Conservation (phyloP, 768 basidiomycete genomes). For the Mycena capillaripes region DNA sequence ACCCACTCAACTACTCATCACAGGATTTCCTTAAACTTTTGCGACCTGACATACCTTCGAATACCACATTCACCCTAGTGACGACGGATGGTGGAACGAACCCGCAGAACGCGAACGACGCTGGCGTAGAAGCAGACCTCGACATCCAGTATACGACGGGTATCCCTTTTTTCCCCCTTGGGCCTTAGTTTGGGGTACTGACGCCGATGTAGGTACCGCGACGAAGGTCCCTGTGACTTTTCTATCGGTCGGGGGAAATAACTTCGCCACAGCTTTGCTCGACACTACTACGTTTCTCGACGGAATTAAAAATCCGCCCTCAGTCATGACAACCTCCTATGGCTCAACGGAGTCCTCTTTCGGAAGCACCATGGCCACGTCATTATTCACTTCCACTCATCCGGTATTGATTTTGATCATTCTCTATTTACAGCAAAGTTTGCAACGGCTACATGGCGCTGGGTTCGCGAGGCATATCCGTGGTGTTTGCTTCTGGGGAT, state of each 20-base stretch:
- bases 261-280: background rate
- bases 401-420: background rate
- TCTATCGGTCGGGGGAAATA: background rate
- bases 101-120: background rate
- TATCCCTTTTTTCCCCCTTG: background rate
- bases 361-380: slow-evolving; percentile 9
- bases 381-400: background rate
- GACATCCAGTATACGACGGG: slow-evolving; percentile 2
- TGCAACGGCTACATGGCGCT: slow-evolving; percentile 9
- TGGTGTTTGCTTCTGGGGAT: background rate
- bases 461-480: background rate
- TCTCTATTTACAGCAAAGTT: background rate
- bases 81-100: background rate
- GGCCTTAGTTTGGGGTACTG: background rate
- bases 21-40: background rate
- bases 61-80: background rate
- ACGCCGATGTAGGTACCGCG: background rate
- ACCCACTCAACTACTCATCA: no score
- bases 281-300: slow-evolving; percentile 6
- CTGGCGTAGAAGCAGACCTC: background rate
- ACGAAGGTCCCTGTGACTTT: background rate
- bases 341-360: background rate
- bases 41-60: background rate
- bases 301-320: background rate
- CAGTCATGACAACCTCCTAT: background rate